phyloP scores from a whole-genome alignment of 306 rosid genomes.

The Cucumis melo region DNA sequence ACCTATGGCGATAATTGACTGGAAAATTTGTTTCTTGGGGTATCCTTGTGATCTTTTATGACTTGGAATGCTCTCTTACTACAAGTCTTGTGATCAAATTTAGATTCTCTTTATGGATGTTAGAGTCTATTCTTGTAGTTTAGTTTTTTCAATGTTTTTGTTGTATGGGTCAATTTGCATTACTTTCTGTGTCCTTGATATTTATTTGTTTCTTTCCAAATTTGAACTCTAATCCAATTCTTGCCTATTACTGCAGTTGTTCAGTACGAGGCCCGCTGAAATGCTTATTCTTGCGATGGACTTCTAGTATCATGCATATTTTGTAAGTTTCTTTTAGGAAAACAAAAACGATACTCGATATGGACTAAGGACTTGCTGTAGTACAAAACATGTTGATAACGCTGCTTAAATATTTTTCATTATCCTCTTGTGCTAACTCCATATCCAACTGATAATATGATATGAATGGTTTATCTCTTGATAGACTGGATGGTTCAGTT shows the following conservation, averaged over 20 bases:
- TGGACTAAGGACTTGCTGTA: background rate
- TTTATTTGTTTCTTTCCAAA: background rate
- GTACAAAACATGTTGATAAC: background rate
- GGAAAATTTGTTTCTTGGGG: background rate
- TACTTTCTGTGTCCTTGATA: background rate
- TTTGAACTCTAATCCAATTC: background rate
- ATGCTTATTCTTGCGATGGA: background rate
- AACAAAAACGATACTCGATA: background rate
- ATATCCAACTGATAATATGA: background rate
- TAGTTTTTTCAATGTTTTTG: background rate
- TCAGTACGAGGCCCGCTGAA: slow-evolving; percentile 15
- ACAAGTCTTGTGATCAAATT: background rate
- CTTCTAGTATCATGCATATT: background rate
- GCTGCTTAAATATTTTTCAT: background rate
- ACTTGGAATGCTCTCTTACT: background rate
- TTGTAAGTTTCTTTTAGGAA: background rate
- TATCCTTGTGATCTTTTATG: background rate
- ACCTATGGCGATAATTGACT: background rate
- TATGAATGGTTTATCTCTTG: background rate
- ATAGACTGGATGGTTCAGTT: background rate
- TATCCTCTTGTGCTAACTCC: background rate
- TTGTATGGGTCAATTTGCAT: background rate
- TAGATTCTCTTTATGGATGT: background rate
- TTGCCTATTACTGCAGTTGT: slow-evolving; percentile 9
- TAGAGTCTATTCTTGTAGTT: background rate